A percentile compares a stretch with the other conserved stretches of the same genome.
These are phyloP conservation scores for Fusarium agapanthi DNA, from an alignment of 2,329 filamentous ascomycete species.

Conservation along the genomic window DNA sequence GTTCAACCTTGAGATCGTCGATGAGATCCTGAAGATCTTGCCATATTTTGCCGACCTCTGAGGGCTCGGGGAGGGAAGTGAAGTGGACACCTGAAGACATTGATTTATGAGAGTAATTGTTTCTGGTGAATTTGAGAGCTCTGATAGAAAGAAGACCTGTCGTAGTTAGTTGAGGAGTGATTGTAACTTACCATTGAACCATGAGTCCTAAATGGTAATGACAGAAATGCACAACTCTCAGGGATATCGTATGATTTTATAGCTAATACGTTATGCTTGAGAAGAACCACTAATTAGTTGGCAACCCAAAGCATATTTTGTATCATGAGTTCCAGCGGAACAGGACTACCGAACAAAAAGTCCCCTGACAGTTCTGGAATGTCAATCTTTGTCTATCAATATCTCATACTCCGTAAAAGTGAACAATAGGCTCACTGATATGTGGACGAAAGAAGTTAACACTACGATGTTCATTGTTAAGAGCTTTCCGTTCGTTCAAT, in stretches of 20 bases:
- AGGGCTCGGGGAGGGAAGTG: not conserved
- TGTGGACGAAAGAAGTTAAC: fast-evolving
- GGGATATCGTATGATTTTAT: fast-evolving
- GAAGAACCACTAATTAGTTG: not conserved
- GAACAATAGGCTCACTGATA: not conserved
- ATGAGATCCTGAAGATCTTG: not conserved
- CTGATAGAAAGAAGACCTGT: too few relatives aligned
- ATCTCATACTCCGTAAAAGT: fast-evolving
- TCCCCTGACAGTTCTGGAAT: fast-evolving
- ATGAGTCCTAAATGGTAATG: fast-evolving
- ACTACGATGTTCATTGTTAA: not conserved
- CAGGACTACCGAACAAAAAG: not conserved
- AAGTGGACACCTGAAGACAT: not conserved
- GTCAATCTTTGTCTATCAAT: fast-evolving
- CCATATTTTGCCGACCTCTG: not conserved
- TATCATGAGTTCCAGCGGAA: not conserved
- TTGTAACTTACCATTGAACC: not conserved
- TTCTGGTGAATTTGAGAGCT: fast-evolving
- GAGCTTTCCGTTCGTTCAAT: not conserved
- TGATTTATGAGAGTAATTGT: fast-evolving
- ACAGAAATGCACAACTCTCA: fast-evolving
- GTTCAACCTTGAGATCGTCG: too few relatives aligned
- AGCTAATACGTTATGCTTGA: fast-evolving
- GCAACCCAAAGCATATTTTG: fast-evolving
- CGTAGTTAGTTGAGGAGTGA: too few relatives aligned